A percentile compares a stretch with the other conserved stretches of the same genome.
These are phyloP conservation scores for Xeromyces bisporus DNA, from an alignment of 495 filamentous ascomycete genomes.

Conservation along the genomic window DNA sequence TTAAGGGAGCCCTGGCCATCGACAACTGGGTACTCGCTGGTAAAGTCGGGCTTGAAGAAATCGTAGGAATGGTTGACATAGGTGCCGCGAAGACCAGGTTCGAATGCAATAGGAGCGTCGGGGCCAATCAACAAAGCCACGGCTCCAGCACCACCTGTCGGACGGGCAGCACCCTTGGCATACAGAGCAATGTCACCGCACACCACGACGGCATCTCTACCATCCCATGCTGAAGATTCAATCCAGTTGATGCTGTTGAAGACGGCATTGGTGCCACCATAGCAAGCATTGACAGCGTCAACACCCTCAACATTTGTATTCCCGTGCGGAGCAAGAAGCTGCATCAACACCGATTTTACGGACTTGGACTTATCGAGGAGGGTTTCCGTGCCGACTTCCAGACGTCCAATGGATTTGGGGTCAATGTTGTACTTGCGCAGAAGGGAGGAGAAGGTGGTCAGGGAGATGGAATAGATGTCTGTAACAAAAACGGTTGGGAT, in stretches of 20 bases:
- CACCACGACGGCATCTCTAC: conserved; percentile 82
- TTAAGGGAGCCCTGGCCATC: conserved; percentile 89
- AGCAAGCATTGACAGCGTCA: conserved; percentile 94
- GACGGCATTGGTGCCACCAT: conserved; percentile 92
- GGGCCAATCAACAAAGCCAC: conserved; percentile 92
- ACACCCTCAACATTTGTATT: conserved; percentile 93
- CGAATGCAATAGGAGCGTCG: conserved; percentile 77
- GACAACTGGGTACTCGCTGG: conserved; percentile 93
- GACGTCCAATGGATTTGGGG: conserved; percentile 69
- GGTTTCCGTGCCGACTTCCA: conserved; percentile 97
- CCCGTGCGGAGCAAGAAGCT: conserved; percentile 69
- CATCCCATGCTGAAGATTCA: conserved; percentile 96
- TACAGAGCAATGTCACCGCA: conserved; percentile 97
- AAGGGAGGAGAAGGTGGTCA: conserved; percentile 78
- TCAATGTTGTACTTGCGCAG: conserved; percentile 90
- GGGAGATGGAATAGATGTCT: conserved; percentile 97
- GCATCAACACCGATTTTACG: conserved; percentile 99
- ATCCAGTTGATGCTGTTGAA: conserved; percentile 98
- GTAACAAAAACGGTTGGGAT: conserved; percentile 2
- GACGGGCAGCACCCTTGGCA: conserved; percentile 86
- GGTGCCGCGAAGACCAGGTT: conserved; percentile 77
- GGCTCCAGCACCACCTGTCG: conserved; percentile 87
- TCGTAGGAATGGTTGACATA: conserved; percentile 96
- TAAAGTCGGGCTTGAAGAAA: conserved; percentile 98
- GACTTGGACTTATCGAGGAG: conserved; percentile 99